A percentile compares a stretch with the other conserved stretches of the same genome.
Conservation (phyloP, 2,329 filamentous ascomycete genomes). For the Akanthomyces lecanii region DNA sequence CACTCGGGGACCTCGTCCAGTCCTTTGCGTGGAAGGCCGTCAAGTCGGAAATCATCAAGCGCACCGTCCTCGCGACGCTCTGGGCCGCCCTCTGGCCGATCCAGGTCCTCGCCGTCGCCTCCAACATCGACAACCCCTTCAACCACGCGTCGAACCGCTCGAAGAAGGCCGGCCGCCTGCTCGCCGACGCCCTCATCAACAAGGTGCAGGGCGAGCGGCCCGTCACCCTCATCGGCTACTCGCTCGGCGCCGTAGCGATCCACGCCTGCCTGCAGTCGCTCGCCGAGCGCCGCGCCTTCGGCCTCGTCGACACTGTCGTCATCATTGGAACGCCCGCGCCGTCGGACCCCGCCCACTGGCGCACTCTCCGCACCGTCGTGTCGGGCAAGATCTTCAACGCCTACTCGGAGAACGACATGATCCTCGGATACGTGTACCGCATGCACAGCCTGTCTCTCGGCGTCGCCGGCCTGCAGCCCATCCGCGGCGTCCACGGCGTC, state of each 20-base stretch:
- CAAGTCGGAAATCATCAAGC: slow-evolving; percentile 69
- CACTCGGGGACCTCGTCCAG: slow-evolving; percentile 66
- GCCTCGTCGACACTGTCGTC: slow-evolving; percentile 77
- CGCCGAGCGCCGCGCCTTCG: slow-evolving; percentile 75
- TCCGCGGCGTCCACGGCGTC: slow-evolving; percentile 64
- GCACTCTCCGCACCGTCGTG: slow-evolving; percentile 70
- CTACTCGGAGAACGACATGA: slow-evolving; percentile 80
- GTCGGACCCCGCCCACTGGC: slow-evolving; percentile 68
- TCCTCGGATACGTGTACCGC: slow-evolving; percentile 83
- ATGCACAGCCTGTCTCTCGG: slow-evolving; percentile 78
- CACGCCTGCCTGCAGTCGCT: slow-evolving; percentile 75
- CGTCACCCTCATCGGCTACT: slow-evolving; percentile 77
- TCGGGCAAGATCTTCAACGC: slow-evolving; percentile 82
- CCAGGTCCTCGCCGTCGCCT: slow-evolving; percentile 60
- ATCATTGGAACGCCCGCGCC: slow-evolving; percentile 79
- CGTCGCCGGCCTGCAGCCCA: slow-evolving; percentile 75
- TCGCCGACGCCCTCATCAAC: slow-evolving; percentile 79
- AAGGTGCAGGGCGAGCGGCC: slow-evolving; percentile 77
- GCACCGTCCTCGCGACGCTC: slow-evolving; percentile 64
- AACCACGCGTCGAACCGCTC: slow-evolving; percentile 70
- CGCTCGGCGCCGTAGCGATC: slow-evolving; percentile 75
- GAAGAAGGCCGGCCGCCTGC: slow-evolving; percentile 73
- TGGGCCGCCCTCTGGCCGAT: slow-evolving; percentile 68
- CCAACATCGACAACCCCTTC: slow-evolving; percentile 77
- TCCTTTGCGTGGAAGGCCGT: slow-evolving; percentile 72